Base-by-base conservation (phyloP, 208 protist species). In the Tetramitus jugosus region DNA sequence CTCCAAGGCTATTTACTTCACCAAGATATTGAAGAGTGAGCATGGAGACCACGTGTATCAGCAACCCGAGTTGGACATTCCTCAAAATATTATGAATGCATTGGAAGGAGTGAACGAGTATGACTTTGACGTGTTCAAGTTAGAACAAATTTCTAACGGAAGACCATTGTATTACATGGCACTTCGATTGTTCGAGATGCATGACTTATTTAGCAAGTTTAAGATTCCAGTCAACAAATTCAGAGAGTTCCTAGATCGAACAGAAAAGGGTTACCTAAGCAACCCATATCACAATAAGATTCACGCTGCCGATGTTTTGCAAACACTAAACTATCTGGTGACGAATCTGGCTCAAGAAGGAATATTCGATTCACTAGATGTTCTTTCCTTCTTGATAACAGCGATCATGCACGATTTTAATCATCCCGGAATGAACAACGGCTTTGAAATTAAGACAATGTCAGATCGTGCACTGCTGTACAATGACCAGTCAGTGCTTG, bases 101-200 rank as follows among this genome's bases (percentile, higher is more conserved):
- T 46, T 46, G 14, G 31, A 46, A 46, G 26, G 31, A 29, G 0
- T 76, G 10, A 29, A 26, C 31, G 10, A 76, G 46, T 56, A 45
- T 29, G 31, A 26, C 8, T 76, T 46, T 46, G 71, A 76, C 53
- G 71, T 76, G 29, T 76, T 76, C 53, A 20, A 76, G 31, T 46
- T 76, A 17, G 6, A 76, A n/a, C 39, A 49, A 13, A 62, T 46
- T 43, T 6, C 67, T 20, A 37, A 74, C 7, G 40, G 40, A 14
- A 90, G 90, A 77, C 85, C 90, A 7, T 88, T 94, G 67, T 93
- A 94, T 77, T 92, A 89, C 80, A 92, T 86, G 3, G 86, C 86
- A 43, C 93, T 92, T 69, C 76, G 86, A n/a, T 78, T 94, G n/a
- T 67, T 93, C 46, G 91, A 94, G 77, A 93, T 93, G 64, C 79